These are phyloP conservation scores for Microbotryomycetes sp. DNA, from an alignment of 1,284 basidiomycete genomes.

Conservation along the genomic window DNA sequence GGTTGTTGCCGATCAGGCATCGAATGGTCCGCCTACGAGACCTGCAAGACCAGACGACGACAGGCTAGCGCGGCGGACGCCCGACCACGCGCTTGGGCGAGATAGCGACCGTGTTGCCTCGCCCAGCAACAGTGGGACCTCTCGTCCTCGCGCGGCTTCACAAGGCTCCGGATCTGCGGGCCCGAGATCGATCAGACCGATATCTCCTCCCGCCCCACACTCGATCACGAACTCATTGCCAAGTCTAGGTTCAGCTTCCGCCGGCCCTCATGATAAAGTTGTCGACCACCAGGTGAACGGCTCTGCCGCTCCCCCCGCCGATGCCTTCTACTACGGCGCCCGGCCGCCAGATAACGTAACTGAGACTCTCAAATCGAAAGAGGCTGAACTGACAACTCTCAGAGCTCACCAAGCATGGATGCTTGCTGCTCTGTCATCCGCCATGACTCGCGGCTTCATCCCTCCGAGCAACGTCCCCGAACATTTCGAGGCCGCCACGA, in stretches of 20 bases:
- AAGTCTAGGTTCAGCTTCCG: no score
- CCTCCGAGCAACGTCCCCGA: slow-evolving; percentile 49
- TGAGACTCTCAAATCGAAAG: slow-evolving; percentile 25
- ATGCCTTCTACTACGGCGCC: slow-evolving; percentile 10
- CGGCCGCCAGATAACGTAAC: background rate
- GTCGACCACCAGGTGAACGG: no score
- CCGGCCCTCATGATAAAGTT: no score
- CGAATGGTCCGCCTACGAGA: no score
- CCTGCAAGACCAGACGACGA: slow-evolving; percentile 28
- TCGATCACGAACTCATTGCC: no score
- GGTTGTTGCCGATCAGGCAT: no score
- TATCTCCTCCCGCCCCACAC: background rate
- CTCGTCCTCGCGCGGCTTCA: slow-evolving; percentile 28
- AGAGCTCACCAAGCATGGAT: slow-evolving; percentile 79
- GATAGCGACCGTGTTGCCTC: slow-evolving; percentile 21
- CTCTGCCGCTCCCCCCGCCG: background rate
- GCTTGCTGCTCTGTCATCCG: slow-evolving; percentile 69
- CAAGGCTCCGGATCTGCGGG: background rate
- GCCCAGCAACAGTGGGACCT: slow-evolving; percentile 54
- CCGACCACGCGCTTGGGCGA: background rate
- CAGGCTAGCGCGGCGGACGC: background rate
- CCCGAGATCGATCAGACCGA: slow-evolving; percentile 2
- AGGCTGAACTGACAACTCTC: slow-evolving; percentile 49
- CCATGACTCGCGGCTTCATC: slow-evolving; percentile 72
- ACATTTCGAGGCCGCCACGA: background rate